Conservation (phyloP, 805 yeast genomes). For the Alloascoidea africana region DNA sequence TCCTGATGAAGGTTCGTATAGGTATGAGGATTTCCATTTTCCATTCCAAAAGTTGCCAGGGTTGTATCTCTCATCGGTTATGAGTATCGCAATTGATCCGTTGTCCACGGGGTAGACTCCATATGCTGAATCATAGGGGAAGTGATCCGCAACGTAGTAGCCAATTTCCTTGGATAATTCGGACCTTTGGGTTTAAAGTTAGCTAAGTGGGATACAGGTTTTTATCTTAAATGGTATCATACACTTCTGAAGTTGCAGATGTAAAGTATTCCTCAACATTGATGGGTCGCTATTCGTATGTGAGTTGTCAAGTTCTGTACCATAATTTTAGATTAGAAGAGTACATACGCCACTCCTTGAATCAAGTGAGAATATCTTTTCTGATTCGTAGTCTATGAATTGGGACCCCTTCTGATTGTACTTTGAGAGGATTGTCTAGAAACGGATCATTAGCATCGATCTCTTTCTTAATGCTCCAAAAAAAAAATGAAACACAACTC, state of each 20-base stretch:
- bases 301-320: constrained; percentile 32
- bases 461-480: background rate
- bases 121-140: constrained; percentile 36
- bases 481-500: background rate
- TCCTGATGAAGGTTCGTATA: constrained; percentile 19
- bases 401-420: constrained; percentile 30
- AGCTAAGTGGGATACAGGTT: background rate
- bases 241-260: constrained; percentile 13
- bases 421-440: constrained; percentile 26
- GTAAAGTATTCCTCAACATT: constrained; percentile 12
- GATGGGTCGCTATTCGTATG: constrained; percentile 17
- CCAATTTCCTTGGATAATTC: constrained; percentile 18
- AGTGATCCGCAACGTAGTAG: constrained; percentile 48
- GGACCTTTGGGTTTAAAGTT: constrained; percentile 9
- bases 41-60: constrained; percentile 81
- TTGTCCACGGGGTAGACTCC: constrained; percentile 25
- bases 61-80: constrained; percentile 60
- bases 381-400: constrained; percentile 35
- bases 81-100: constrained; percentile 27
- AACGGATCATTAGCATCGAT: constrained; percentile 4
- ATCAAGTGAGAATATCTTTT: constrained; percentile 43
- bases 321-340: constrained; percentile 11
- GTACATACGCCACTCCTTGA: constrained; percentile 16
- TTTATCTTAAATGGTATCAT: constrained; percentile 7
- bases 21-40: constrained; percentile 64